Percentiles rank a stretch among this genome's conserved stretches.
Evolutionary conservation across 129 eudicot species (phyloP).

Genomic region (Arctium minus): DNA sequence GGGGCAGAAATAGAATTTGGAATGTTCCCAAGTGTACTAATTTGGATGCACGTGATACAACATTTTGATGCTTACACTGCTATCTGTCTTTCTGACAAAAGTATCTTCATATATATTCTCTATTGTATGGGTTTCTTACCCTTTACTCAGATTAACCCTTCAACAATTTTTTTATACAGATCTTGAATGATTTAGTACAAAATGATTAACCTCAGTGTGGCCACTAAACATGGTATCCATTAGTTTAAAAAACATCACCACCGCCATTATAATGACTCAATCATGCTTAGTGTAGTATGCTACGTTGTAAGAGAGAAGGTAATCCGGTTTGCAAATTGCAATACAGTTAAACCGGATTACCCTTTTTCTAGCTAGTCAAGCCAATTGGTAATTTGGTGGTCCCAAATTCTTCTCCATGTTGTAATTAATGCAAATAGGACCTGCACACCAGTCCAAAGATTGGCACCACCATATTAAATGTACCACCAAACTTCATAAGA

Average conservation of each 20-base stretch:
- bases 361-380: neutral
- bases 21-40: neutral
- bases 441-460: slow-evolving; percentile 29
- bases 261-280: neutral
- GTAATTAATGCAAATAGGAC: neutral
- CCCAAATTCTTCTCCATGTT: neutral
- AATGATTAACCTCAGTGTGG: neutral
- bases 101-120: slow-evolving; percentile 8
- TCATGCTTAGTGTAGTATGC: neutral
- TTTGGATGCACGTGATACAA: slow-evolving; percentile 32
- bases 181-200: neutral
- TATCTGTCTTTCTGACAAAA: slow-evolving; percentile 20
- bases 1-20: neutral
- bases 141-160: neutral
- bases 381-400: neutral
- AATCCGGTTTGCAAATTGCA: neutral
- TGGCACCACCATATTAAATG: slow-evolving; percentile 19
- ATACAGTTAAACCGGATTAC: neutral
- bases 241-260: too few species aligned
- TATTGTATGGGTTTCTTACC: neutral
- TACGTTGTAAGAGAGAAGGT: neutral
- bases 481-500: slow-evolving; percentile 17
- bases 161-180: too few species aligned
- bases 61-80: slow-evolving; percentile 12
- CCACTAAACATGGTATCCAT: too few species aligned